Conservation (phyloP, 2,329 filamentous ascomycete species). For the Neofusicoccum laricinum region DNA sequence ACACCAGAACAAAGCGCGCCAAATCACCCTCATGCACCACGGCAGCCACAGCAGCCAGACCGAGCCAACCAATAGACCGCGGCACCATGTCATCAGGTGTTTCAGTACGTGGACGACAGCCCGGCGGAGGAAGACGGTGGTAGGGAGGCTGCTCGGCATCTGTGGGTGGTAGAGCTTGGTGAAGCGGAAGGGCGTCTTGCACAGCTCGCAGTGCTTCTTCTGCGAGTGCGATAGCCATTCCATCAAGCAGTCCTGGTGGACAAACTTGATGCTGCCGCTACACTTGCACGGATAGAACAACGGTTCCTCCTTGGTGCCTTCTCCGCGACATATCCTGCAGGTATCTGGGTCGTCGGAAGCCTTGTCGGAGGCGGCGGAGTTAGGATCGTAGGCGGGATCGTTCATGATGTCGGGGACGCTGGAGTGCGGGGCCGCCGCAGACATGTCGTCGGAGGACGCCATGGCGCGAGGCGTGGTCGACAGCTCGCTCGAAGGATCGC, state of each 20-base stretch:
- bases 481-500: not conserved
- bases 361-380: conserved; percentile 29
- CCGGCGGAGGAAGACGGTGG: conserved; percentile 76
- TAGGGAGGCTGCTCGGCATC: conserved; percentile 83
- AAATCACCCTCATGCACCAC: conserved; percentile 85
- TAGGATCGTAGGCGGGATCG: conserved; percentile 50
- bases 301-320: conserved; percentile 76
- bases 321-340: conserved; percentile 95
- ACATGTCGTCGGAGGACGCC: not conserved
- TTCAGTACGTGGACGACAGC: conserved; percentile 69
- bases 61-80: conserved; percentile 72
- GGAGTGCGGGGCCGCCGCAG: not conserved
- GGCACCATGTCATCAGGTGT: conserved; percentile 73
- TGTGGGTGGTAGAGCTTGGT: conserved; percentile 94
- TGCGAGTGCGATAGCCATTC: conserved; percentile 98
- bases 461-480: not conserved
- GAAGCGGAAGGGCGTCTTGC: conserved; percentile 97
- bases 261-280: conserved; percentile 96
- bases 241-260: conserved; percentile 97
- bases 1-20: conserved; percentile 93
- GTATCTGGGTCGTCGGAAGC: conserved; percentile 64
- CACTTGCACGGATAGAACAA: conserved; percentile 99
- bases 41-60: conserved; percentile 91
- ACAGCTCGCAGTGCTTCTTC: conserved; percentile 99
- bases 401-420: conserved; percentile 52